Base-by-base conservation (phyloP, 2,329 filamentous ascomycete genomes). In the Calonectria crousiana region DNA sequence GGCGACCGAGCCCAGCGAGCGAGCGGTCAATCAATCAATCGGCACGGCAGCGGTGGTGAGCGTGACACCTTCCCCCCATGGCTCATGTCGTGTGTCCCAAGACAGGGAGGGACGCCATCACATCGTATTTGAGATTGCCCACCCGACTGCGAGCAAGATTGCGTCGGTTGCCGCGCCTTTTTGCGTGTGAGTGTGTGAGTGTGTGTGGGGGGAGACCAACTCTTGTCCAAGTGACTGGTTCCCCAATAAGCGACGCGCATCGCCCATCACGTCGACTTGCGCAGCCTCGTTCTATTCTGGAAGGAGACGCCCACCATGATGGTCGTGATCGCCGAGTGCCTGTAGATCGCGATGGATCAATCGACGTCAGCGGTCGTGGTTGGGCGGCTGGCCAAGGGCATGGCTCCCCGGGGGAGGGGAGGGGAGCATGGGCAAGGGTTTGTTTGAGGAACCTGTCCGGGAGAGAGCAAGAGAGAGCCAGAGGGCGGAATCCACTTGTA, bases 321-420 rank as follows among this genome's bases (percentile, higher is more conserved):
- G 44, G 32, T 36, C 53, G 60, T 70, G 73, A 75, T 75, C 74
- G 74, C 73, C 71, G 52, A 75, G 74, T 74, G 70, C 71, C 64
- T 75, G 75, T 75, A 75, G 73, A 76, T 75, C 75, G 71, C 38
- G 67, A 75, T 73, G 71, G 73, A 68, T 67, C 62, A 69, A 62
- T 30, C 66, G 73, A 73, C 73, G 73, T 76, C 71, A 76, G 73
- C 47, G 66, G 58, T 47, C 26, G 28, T 62, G 30, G 36, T 70
- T 41, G 62, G 62, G 32, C 52, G 30, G 70, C 62, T 44, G 49
- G 49, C 67, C 68, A 66, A 51, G 58, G 60, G 58, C 68, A 71
- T 71, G 68, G 18, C 56, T 26, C 34, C 56, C 56, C 20, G 44
- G 44, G 66, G 51, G 9, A 34, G 30, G 34, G 28, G 34, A 20